These are phyloP conservation scores for Lyophyllum atratum DNA, from an alignment of 768 basidiomycete species.

Conservation along the genomic window DNA sequence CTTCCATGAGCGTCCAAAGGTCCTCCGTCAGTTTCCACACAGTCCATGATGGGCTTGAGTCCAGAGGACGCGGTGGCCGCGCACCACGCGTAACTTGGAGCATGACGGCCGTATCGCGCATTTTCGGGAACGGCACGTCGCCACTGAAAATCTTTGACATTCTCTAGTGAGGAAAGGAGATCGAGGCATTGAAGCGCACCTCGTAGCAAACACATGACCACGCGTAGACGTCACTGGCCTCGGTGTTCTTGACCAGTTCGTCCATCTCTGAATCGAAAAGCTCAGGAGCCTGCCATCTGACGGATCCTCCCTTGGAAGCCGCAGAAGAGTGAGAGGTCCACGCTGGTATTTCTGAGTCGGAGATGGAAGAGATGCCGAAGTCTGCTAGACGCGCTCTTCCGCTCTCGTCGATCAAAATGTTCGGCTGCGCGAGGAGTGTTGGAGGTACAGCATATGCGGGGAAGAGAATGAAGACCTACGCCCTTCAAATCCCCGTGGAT, in stretches of 20 bases:
- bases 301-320: not conserved
- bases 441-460: not conserved
- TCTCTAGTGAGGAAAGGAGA: not conserved
- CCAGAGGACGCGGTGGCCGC: not conserved
- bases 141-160: not conserved
- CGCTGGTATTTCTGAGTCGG: not conserved
- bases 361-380: not conserved
- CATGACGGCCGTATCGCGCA: not conserved
- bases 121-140: not conserved
- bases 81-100: not conserved
- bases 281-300: slow-evolving; percentile 12
- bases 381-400: not conserved
- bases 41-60: not conserved
- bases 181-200: not conserved
- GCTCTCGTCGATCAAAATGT: not conserved
- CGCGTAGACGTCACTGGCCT: slow-evolving; percentile 8
- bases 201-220: slow-evolving; percentile 5
- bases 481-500: slow-evolving; percentile 1
- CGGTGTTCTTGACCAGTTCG: not conserved
- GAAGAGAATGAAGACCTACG: not conserved
- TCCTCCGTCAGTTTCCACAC: slow-evolving; percentile 3
- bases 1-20: slow-evolving; percentile 1
- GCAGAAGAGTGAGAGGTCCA: not conserved
- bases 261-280: not conserved
- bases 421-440: not conserved